These are phyloP conservation scores for Sarcocystis neurona DNA, from an alignment of 169 alveolate species.

Conservation along the genomic window DNA sequence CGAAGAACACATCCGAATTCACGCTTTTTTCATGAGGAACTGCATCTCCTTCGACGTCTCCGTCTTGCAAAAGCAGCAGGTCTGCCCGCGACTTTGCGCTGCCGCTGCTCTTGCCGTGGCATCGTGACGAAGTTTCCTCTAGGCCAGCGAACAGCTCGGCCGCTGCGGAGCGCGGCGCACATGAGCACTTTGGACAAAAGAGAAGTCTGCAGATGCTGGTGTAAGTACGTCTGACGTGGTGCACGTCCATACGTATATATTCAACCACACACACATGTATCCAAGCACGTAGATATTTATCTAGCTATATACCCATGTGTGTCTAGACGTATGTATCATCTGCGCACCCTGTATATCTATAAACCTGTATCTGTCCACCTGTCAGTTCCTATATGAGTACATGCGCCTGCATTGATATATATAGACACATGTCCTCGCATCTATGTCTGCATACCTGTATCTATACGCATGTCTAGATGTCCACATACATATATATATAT, in stretches of 20 bases:
- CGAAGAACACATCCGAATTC: too few species aligned
- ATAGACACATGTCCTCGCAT: too few species aligned
- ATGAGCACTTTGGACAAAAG: neutral
- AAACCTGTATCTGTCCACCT: neutral
- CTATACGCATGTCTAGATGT: neutral
- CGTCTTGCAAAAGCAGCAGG: neutral
- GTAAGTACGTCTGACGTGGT: too few species aligned
- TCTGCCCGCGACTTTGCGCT: neutral
- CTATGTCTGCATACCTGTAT: neutral
- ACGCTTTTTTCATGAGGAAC: neutral
- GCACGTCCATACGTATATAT: slow-evolving; percentile 6
- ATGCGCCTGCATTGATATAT: too few species aligned
- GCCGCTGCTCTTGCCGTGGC: neutral
- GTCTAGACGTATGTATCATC: too few species aligned
- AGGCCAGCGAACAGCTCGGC: slow-evolving; percentile 41
- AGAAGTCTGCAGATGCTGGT: too few species aligned
- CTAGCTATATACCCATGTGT: too few species aligned
- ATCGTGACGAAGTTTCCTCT: neutral
- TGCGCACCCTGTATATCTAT: too few species aligned
- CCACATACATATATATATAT: neutral
- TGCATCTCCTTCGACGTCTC: neutral
- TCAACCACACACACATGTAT: slow-evolving; percentile 21
- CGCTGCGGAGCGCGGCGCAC: slow-evolving; percentile 4
- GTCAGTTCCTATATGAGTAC: too few species aligned
- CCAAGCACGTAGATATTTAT: too few species aligned